Percentiles rank a stretch among this genome's conserved stretches.
phyloP scores from a whole-genome alignment of 305 asterid genomes.

The Fraxinus greggii region DNA sequence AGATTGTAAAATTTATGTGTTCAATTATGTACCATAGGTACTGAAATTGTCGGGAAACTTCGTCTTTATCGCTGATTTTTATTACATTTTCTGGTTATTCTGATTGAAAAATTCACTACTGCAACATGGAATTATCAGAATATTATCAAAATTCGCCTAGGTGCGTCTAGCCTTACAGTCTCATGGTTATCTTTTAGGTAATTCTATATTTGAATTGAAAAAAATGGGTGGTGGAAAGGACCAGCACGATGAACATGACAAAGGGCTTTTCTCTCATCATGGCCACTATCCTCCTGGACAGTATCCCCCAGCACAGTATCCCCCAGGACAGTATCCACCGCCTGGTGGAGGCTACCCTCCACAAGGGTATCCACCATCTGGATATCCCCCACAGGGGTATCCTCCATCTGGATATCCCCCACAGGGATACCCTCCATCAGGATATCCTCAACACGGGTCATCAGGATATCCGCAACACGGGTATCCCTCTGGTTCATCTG shows the following conservation, averaged over 20 bases:
- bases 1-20: neutral
- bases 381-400: conserved; percentile 48
- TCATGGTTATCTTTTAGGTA: conserved; percentile 25
- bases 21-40: neutral
- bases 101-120: neutral
- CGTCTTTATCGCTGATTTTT: neutral
- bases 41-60: neutral
- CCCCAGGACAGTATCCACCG: conserved; percentile 40
- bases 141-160: neutral
- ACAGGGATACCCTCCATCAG: conserved; percentile 56
- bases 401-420: conserved; percentile 54
- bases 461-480: conserved; percentile 45
- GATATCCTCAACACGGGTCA: conserved; percentile 7
- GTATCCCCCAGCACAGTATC: conserved; percentile 24
- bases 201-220: conserved; percentile 22
- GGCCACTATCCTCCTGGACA: conserved; percentile 30
- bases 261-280: conserved; percentile 38
- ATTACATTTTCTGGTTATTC: neutral
- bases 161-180: neutral
- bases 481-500: conserved; percentile 45
- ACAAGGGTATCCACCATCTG: conserved; percentile 52
- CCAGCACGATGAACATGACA: neutral
- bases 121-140: neutral
- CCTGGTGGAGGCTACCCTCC: conserved; percentile 60
- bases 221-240: conserved; percentile 82